Conservation (phyloP, 2,329 filamentous ascomycete species). For the Cercospora sp. region DNA sequence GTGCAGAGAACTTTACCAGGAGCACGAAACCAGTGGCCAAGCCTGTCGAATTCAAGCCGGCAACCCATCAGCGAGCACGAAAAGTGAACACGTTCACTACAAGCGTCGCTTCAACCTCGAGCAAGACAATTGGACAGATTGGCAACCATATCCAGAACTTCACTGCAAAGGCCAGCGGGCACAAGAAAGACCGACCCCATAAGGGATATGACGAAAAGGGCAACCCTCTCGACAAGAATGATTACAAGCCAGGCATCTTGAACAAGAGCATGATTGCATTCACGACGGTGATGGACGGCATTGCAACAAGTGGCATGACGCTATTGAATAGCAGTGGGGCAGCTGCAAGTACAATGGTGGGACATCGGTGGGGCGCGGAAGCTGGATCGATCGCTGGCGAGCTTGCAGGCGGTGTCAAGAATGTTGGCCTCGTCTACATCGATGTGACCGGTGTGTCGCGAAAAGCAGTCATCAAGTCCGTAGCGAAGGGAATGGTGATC, state of each 20-base stretch:
- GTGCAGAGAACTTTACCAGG: slow-evolving; percentile 78
- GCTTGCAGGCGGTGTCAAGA: slow-evolving; percentile 85
- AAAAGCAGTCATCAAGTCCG: slow-evolving; percentile 85
- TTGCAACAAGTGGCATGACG: slow-evolving; percentile 81
- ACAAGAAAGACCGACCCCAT: slow-evolving; percentile 55
- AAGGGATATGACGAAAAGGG: slow-evolving; percentile 71
- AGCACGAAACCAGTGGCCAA: slow-evolving; percentile 75
- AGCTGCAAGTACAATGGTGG: slow-evolving; percentile 82
- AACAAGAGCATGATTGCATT: slow-evolving; percentile 98
- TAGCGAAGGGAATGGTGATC: slow-evolving; percentile 94
- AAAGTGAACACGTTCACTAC: slow-evolving; percentile 86
- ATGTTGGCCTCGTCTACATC: slow-evolving; percentile 95
- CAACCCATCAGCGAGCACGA: slow-evolving; percentile 80
- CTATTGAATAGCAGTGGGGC: slow-evolving; percentile 72
- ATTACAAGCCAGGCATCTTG: slow-evolving; percentile 85
- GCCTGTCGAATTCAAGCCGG: slow-evolving; percentile 82
- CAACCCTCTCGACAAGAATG: slow-evolving; percentile 51
- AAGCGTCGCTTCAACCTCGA: slow-evolving; percentile 74
- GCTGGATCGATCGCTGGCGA: slow-evolving; percentile 75
- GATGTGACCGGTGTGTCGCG: slow-evolving; percentile 91
- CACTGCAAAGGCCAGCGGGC: slow-evolving; percentile 72
- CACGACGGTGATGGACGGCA: slow-evolving; percentile 87
- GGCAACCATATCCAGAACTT: slow-evolving; percentile 85
- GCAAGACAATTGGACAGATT: slow-evolving; percentile 84
- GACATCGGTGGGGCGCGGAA: slow-evolving; percentile 85